Percentiles rank a stretch among this genome's conserved stretches.
Conservation (phyloP, 306 rosid species). For the Rubus idaeus region DNA sequence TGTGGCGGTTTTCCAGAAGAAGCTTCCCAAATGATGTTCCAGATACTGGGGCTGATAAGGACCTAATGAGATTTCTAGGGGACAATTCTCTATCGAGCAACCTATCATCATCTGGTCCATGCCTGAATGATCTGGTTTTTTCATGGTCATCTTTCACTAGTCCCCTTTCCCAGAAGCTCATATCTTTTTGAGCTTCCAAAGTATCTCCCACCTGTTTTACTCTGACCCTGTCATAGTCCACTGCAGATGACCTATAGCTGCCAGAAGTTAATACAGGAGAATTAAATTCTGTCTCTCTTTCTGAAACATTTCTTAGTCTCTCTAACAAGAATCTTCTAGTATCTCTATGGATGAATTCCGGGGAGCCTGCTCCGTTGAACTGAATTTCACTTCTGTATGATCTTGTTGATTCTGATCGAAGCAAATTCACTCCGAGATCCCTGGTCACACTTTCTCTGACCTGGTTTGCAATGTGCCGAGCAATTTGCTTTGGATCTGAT, state of each 20-base stretch:
- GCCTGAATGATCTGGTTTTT: constrained; percentile 82
- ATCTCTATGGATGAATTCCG: constrained; percentile 66
- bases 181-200: constrained; percentile 30
- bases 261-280: constrained; percentile 31
- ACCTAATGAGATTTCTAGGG: constrained; percentile 84
- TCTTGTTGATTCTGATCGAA: constrained; percentile 67
- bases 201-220: constrained; percentile 35
- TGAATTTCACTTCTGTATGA: constrained; percentile 64
- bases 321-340: constrained; percentile 64
- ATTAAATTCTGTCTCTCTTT: constrained; percentile 47
- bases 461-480: constrained; percentile 69
- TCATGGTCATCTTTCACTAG: constrained; percentile 46
- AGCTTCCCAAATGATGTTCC: constrained; percentile 99
- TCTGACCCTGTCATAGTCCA: constrained; percentile 43
- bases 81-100: constrained; percentile 58
- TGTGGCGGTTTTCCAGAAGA: constrained; percentile 91
- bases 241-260: constrained; percentile 45
- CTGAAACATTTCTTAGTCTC: constrained; percentile 56
- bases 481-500: constrained; percentile 70
- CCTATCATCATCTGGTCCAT: constrained; percentile 49
- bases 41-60: constrained; percentile 92
- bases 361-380: constrained; percentile 55
- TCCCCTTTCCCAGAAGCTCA: constrained; percentile 49
- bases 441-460: constrained; percentile 68
- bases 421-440: constrained; percentile 56